Percentiles rank a stretch among this genome's conserved stretches.
Evolutionary conservation across 345 rosid genomes (phyloP).

Genomic region (Gossypium stocksii): DNA sequence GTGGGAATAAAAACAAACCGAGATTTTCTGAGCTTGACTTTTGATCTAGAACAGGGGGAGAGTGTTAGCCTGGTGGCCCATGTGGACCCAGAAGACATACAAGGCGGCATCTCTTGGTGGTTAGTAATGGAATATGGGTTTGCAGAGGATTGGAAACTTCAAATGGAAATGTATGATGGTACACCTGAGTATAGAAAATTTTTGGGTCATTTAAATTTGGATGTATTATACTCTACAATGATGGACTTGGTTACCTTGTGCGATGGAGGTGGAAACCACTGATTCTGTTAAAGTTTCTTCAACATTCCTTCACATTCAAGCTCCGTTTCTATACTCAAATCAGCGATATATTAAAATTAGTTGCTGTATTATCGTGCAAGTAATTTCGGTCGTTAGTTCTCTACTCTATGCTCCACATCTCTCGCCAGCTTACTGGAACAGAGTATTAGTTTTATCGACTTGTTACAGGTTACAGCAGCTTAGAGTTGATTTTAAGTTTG

Average conservation of each 20-base stretch:
- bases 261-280: constrained; percentile 37
- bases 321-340: not conserved
- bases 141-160: constrained; percentile 51
- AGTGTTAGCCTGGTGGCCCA: constrained; percentile 79
- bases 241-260: constrained; percentile 83
- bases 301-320: not conserved
- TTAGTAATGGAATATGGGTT: constrained; percentile 75
- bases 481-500: not conserved
- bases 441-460: not conserved
- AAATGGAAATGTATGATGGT: constrained; percentile 31
- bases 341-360: not conserved
- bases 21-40: constrained; percentile 63
- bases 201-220: constrained; percentile 73
- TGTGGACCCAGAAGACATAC: constrained; percentile 62
- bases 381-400: not conserved
- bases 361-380: not conserved
- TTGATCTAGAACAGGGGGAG: constrained; percentile 85
- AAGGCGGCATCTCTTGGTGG: constrained; percentile 93
- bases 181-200: constrained; percentile 57
- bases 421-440: not conserved
- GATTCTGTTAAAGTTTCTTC: constrained; percentile 5
- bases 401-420: not conserved
- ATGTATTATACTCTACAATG: constrained; percentile 57
- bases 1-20: constrained; percentile 76
- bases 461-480: not conserved